Percentiles rank a stretch among this genome's conserved stretches.
Evolutionary conservation across 2,329 filamentous ascomycete species (phyloP).

Genomic region (Tolypocladium amazonense): DNA sequence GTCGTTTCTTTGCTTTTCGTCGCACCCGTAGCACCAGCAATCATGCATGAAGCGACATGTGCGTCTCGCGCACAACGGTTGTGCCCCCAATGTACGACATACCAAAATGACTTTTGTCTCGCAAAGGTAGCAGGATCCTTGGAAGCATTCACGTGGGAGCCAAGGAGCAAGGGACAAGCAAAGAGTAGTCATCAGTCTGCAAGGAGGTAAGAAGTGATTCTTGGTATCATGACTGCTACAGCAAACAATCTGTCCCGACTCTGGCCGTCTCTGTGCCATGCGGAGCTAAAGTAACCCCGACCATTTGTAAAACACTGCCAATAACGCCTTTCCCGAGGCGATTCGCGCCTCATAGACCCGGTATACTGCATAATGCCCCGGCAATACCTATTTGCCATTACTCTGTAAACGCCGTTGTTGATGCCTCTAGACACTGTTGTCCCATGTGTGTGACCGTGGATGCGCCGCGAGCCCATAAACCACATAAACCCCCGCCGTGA

Average conservation of each 20-base stretch:
- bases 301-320: background rate
- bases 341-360: background rate
- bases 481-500: background rate
- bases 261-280: background rate
- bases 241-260: background rate
- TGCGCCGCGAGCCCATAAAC: background rate
- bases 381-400: background rate
- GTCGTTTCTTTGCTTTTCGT: background rate
- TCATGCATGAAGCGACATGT: background rate
- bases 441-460: background rate
- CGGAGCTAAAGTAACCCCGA: background rate
- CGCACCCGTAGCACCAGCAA: background rate
- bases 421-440: background rate
- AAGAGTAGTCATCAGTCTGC: background rate
- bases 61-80: background rate
- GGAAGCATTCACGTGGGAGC: background rate
- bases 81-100: too few relatives aligned
- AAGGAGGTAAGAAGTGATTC: background rate
- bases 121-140: background rate
- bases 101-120: conserved; percentile 1
- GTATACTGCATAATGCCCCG: background rate
- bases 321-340: background rate
- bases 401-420: background rate
- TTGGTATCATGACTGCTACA: background rate
- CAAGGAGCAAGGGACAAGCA: too few relatives aligned